Evolutionary conservation across 345 rosid species (phyloP).

Genomic region (Syzygium grande): DNA sequence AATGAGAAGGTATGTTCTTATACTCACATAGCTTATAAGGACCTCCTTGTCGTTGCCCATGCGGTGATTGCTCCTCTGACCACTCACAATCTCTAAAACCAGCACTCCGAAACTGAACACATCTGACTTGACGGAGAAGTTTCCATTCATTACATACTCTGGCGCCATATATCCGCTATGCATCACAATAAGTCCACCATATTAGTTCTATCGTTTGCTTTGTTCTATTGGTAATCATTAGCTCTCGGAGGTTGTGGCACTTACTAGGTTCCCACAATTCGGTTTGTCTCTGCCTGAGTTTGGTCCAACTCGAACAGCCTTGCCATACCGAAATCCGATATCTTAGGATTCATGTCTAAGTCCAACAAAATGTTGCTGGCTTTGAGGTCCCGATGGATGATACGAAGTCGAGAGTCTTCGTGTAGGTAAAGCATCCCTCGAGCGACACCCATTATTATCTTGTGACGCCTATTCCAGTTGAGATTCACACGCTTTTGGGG

Average conservation of each 20-base stretch:
- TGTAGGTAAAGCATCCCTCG: conserved; percentile 41
- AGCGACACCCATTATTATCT: conserved; percentile 28
- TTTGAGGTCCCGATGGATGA: conserved; percentile 40
- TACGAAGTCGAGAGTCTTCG: conserved; percentile 29
- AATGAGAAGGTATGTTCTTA: background rate
- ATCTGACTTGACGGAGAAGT: conserved; percentile 43
- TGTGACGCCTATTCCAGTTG: conserved; percentile 20
- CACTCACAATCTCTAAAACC: conserved; percentile 37
- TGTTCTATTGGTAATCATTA: background rate
- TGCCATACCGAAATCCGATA: conserved; percentile 49
- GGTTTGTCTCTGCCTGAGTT: conserved; percentile 18
- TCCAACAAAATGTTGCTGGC: conserved; percentile 35
- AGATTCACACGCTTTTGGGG: background rate
- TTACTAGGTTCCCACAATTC: conserved; percentile 37
- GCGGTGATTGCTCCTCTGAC: conserved; percentile 17
- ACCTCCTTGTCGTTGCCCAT: conserved; percentile 6
- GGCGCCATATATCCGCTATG: conserved; percentile 43
- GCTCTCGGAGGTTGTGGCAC: background rate
- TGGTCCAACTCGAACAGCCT: conserved; percentile 28
- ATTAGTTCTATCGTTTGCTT: background rate
- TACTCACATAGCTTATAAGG: conserved; percentile 27
- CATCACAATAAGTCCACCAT: background rate
- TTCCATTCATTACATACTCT: conserved; percentile 40
- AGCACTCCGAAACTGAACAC: conserved; percentile 50
- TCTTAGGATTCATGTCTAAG: conserved; percentile 30